Evolutionary conservation across 2,329 filamentous ascomycete species (phyloP), one percentile per base, ranked within the genome.

Genomic region (Fonsecaea nubica): DNA sequence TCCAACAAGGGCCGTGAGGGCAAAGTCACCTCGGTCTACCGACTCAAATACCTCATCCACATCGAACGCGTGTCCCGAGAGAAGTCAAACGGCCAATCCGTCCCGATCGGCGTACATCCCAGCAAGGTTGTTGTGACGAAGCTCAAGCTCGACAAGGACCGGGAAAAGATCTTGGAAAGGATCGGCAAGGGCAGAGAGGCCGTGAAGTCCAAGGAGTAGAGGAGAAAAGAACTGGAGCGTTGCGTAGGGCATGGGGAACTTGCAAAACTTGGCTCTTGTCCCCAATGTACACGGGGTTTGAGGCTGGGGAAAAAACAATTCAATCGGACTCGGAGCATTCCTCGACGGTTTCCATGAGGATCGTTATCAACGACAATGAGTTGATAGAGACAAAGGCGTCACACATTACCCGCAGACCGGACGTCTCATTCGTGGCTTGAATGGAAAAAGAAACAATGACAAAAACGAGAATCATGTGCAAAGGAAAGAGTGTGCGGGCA

Each of bases 81-180:
- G 84, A 99, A 99, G 91, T 91, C 89, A 82, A 95, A 93, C 82
- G 94, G 95, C 84, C 93, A 97, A 87, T 91, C 89, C 81, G 93
- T 98, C 65, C 94, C 94, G 72, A 87, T 98, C 80, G 92, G 92
- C 82, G 90, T 99, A 84, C 91, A 94, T 85, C 90, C 95, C 78
- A 96, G 91, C 85, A 98, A 98, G 85, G 92, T 97, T 76, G 90
- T 97, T 86, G 91, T 99, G 87, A 97, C 90, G 86, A 97, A 97
- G 89, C 89, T 98, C 83, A 97, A 98, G 91, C 87, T 97, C 85
- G 80, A 84, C 74, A 84, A 83, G 78, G 81, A 83, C 74, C 78
- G 81, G 72, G 81, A 84, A 76, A 77, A 78, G 69, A 80, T 83
- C 69, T 76, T 83, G 56, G 80, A 80, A 74, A 79, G 82, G 72